Evolutionary conservation across 371 early-diverging fungal species (phyloP).

Genomic region (Mortierella sp.): DNA sequence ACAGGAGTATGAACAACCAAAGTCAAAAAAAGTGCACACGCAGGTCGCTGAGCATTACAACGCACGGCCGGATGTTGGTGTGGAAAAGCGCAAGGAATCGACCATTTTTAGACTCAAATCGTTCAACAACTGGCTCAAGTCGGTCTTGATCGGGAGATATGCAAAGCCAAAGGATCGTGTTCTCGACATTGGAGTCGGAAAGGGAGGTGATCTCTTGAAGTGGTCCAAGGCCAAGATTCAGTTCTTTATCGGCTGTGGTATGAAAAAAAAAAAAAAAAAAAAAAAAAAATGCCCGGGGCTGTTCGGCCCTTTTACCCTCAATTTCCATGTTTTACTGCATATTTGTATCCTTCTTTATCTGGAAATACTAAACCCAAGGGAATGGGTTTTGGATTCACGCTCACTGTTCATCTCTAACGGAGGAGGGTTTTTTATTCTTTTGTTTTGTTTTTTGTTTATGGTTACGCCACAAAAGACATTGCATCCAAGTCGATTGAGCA

Average conservation of each 20-base stretch:
- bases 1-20: no score
- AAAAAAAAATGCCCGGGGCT: neutral
- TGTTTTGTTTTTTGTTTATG: neutral
- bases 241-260: conserved; percentile 80
- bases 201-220: conserved; percentile 99
- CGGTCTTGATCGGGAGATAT: conserved; percentile 83
- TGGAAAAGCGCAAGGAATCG: conserved; percentile 81
- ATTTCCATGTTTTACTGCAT: no score
- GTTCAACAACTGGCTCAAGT: conserved; percentile 98
- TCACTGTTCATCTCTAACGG: neutral
- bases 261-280: conserved; percentile 5
- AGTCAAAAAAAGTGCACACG: conserved; percentile 16
- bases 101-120: conserved; percentile 86
- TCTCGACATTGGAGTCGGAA: conserved; percentile 98
- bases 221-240: conserved; percentile 82
- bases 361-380: no score
- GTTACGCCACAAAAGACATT: conserved; percentile 78
- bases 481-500: conserved; percentile 94
- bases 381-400: no score
- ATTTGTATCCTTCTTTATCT: no score
- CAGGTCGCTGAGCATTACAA: conserved; percentile 95
- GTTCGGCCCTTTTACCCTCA: no score
- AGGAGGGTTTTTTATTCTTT: neutral
- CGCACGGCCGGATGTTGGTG: conserved; percentile 81
- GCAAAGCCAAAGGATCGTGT: conserved; percentile 63